A percentile compares a stretch with the other conserved stretches of the same genome.
Conservation (phyloP, 768 basidiomycete genomes). For the Lactarius deliciosus region DNA sequence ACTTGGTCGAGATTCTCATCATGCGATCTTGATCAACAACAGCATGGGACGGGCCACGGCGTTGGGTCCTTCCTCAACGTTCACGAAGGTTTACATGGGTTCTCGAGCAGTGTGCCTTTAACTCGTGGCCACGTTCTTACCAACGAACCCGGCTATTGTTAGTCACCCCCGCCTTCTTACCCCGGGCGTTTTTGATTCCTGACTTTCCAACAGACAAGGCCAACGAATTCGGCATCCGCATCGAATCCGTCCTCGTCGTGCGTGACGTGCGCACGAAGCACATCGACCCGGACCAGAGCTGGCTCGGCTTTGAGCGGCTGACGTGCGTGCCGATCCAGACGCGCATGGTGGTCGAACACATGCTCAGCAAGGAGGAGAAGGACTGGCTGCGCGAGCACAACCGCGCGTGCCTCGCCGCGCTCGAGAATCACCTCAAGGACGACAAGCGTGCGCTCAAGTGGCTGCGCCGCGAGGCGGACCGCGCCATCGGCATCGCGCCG, state of each 20-base stretch:
- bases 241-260: slow-evolving; percentile 84
- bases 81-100: slow-evolving; percentile 82
- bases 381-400: slow-evolving; percentile 91
- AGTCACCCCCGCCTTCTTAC: slow-evolving; percentile 35
- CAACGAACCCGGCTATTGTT: slow-evolving; percentile 93
- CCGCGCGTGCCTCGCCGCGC: slow-evolving; percentile 59
- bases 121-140: slow-evolving; percentile 88
- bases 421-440: slow-evolving; percentile 66
- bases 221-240: slow-evolving; percentile 85
- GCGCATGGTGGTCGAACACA: slow-evolving; percentile 77
- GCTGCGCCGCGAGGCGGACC: slow-evolving; percentile 74
- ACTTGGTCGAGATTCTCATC: slow-evolving; percentile 6
- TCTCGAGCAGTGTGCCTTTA: slow-evolving; percentile 67
- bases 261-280: slow-evolving; percentile 70
- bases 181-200: background rate
- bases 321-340: slow-evolving; percentile 95
- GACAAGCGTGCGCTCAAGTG: slow-evolving; percentile 81
- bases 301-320: slow-evolving; percentile 90
- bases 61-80: slow-evolving; percentile 85
- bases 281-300: slow-evolving; percentile 68
- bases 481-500: slow-evolving; percentile 68
- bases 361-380: slow-evolving; percentile 85
- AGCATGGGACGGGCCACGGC: slow-evolving; percentile 93
- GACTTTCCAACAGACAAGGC: slow-evolving; percentile 51
- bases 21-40: slow-evolving; percentile 15